Evolutionary conservation across 2,329 filamentous ascomycete genomes (phyloP), one percentile per base, ranked within the genome.

Genomic region (Hypoxylon sp.): DNA sequence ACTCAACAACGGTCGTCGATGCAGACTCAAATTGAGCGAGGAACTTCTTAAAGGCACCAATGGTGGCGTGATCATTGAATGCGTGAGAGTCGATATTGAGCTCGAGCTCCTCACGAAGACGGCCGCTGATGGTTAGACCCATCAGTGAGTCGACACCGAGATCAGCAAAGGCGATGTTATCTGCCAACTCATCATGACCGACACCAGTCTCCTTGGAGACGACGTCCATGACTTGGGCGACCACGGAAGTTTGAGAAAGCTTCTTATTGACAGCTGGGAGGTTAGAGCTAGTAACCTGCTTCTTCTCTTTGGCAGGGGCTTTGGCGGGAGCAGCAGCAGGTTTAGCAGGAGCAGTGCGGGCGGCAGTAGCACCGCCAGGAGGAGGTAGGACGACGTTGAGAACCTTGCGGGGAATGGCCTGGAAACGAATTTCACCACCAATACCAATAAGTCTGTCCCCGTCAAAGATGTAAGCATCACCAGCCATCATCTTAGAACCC

Each of bases 351-450:
- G 78, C 67, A 53, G 79, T 73, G 51, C 80, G 79, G 57, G 81
- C 79, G 22, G 80, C 78, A 42, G 78, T 80, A 68, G 84, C 84
- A 51, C 86, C 84, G 48, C 86, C 87, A 29, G 84, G 82, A 1
- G 89, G 89, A 60, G 90, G 90, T 69, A 92, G 81, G 78, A 92
- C 86, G 73, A 89, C 85, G 81, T 91, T 90, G 67, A 92, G 83
- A 24, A 90, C 83, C 73, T 87, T 86, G 74, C 90, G 89, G 37
- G 90, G 89, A 59, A 91, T 90, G 72, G 87, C 84, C 77, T 88
- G 87, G 82, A 92, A 92, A 79, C 89, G 89, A 72, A 92, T 84
- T 54, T 90, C 88, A 57, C 84, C 81, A 35, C 79, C 76, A 8
- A 86, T 75, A 46, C 83, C 85, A 1, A 87, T 83, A 39, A 87